phyloP scores from a whole-genome alignment of 2,329 filamentous ascomycete genomes.

The Pseudogymnoascus sp. region DNA sequence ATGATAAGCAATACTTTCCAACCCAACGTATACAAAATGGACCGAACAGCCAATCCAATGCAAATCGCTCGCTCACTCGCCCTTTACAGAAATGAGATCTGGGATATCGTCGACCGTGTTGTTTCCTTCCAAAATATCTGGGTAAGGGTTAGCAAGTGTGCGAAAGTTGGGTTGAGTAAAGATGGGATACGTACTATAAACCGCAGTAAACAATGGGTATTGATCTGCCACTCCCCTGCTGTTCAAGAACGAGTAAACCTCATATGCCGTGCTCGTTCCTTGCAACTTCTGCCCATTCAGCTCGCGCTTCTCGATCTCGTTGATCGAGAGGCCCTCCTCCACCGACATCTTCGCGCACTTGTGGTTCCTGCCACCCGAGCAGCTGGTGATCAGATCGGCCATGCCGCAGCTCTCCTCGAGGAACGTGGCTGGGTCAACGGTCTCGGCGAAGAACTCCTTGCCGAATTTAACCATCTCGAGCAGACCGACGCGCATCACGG shows the following conservation, averaged over 20 bases:
- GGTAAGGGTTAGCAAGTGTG: conserved; percentile 11
- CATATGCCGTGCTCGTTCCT: conserved; percentile 82
- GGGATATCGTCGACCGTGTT: conserved; percentile 76
- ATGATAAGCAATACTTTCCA: background rate
- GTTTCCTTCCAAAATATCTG: conserved; percentile 67
- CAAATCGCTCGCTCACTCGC: conserved; percentile 2
- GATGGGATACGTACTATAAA: conserved; percentile 41
- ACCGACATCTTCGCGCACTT: conserved; percentile 85
- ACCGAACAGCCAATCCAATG: background rate
- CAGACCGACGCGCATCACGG: conserved; percentile 91
- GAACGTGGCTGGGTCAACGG: conserved; percentile 75
- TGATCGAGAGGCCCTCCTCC: conserved; percentile 68
- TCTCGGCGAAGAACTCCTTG: conserved; percentile 82
- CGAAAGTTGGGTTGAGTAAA: background rate
- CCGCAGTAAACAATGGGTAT: conserved; percentile 88
- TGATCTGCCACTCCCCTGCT: conserved; percentile 67
- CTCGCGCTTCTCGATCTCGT: conserved; percentile 80
- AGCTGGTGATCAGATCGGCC: conserved; percentile 91
- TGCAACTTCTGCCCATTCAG: conserved; percentile 96
- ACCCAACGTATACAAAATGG: background rate
- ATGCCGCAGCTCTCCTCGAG: conserved; percentile 96
- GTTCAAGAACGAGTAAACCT: conserved; percentile 85
- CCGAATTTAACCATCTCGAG: conserved; percentile 97
- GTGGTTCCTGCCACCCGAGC: conserved; percentile 87
- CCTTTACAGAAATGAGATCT: conserved; percentile 41